Percentiles rank a stretch among this genome's conserved stretches.
Evolutionary conservation across 768 basidiomycete genomes (phyloP).

Genomic region (Kwoniella heveanensis): DNA sequence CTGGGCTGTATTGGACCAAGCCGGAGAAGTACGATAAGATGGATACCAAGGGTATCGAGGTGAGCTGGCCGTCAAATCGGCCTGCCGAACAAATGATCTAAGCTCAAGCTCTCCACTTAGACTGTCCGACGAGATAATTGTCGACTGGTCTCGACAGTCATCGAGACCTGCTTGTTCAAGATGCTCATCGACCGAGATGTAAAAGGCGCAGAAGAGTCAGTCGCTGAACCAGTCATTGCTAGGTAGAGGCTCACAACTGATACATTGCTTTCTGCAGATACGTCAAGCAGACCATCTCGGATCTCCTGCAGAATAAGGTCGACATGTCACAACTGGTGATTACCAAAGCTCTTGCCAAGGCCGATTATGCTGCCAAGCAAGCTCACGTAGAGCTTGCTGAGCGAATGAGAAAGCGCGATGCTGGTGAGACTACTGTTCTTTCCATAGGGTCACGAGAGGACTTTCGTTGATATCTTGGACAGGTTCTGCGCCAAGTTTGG

Average conservation of each 20-base stretch:
- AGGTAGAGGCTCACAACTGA: not conserved
- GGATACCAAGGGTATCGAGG: slow-evolving; percentile 99
- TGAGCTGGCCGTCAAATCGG: slow-evolving; percentile 47
- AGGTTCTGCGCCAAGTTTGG: slow-evolving; percentile 95
- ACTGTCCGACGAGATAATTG: slow-evolving; percentile 98
- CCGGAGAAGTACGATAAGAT: slow-evolving; percentile 97
- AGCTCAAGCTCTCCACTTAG: slow-evolving; percentile 57
- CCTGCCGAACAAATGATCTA: not conserved
- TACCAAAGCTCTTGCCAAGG: slow-evolving; percentile 92
- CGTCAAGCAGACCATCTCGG: slow-evolving; percentile 87
- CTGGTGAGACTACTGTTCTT: slow-evolving; percentile 61
- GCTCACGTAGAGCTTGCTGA: slow-evolving; percentile 95
- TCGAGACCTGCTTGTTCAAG: slow-evolving; percentile 96
- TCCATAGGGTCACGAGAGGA: too few relatives aligned
- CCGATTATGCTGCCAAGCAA: slow-evolving; percentile 93
- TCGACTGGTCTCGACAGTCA: slow-evolving; percentile 95
- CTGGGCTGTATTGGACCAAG: slow-evolving; percentile 96
- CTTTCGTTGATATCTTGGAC: not conserved
- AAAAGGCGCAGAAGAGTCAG: slow-evolving; percentile 86
- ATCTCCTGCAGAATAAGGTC: slow-evolving; percentile 91
- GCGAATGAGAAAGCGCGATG: slow-evolving; percentile 93
- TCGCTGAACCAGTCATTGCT: slow-evolving; percentile 13
- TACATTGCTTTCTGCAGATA: slow-evolving; percentile 62
- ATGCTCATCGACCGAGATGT: slow-evolving; percentile 96
- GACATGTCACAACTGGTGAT: slow-evolving; percentile 99